Percentiles rank a stretch among this genome's conserved stretches.
These are phyloP conservation scores for Lumnitzera racemosa DNA, from an alignment of 345 rosid species.

Conservation along the genomic window DNA sequence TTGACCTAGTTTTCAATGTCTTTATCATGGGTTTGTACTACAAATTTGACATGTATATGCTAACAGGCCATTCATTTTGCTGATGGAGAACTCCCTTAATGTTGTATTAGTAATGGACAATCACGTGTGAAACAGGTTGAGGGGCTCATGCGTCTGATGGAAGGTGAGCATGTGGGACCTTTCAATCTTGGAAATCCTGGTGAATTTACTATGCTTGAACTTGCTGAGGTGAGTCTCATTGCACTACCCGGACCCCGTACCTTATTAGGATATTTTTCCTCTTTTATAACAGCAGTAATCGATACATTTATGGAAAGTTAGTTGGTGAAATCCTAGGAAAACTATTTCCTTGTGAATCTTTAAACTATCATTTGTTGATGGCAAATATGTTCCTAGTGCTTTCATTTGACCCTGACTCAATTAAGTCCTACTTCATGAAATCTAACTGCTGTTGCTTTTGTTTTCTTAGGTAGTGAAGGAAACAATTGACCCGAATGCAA, in stretches of 20 bases:
- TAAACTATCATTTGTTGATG: too few species aligned
- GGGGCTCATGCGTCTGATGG: constrained; percentile 98
- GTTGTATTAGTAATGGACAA: background rate
- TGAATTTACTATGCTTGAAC: constrained; percentile 99
- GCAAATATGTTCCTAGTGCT: background rate
- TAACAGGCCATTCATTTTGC: too few species aligned
- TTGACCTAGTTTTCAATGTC: too few species aligned
- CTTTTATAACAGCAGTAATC: too few species aligned
- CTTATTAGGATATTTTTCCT: too few species aligned
- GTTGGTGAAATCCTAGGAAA: too few species aligned
- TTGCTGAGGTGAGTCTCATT: constrained; percentile 55
- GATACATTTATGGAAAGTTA: too few species aligned
- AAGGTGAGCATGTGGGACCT: constrained; percentile 97
- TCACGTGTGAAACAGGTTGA: constrained; percentile 56
- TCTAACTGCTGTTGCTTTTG: background rate
- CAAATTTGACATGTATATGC: background rate
- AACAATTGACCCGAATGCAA: constrained; percentile 88
- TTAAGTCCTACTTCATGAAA: background rate
- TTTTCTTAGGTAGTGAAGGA: constrained; percentile 82
- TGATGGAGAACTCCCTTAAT: background rate
- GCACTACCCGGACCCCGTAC: background rate
- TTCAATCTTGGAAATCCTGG: constrained; percentile 98
- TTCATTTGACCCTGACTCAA: background rate
- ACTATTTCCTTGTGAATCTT: too few species aligned
- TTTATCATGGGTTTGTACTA: background rate